These are phyloP conservation scores for Parachaetomium inaequale DNA, from an alignment of 495 filamentous ascomycete species.

Conservation along the genomic window DNA sequence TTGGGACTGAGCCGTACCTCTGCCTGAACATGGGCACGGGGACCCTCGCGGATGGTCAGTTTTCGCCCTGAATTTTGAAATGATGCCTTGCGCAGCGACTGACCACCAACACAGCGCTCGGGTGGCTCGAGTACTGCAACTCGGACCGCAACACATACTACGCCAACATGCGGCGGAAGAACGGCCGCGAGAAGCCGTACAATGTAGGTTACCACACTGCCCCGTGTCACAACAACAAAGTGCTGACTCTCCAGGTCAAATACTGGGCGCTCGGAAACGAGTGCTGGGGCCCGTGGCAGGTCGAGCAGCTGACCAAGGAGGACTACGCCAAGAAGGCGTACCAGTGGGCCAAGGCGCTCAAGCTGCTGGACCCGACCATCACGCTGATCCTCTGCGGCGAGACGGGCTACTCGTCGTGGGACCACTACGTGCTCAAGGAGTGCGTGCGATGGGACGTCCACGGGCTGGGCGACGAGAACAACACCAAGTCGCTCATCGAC, in stretches of 20 bases:
- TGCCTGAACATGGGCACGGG: conserved; percentile 72
- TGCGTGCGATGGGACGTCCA: conserved; percentile 50
- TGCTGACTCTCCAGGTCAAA: conserved; percentile 23
- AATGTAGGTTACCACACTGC: conserved; percentile 40
- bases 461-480: conserved; percentile 5
- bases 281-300: conserved; percentile 75
- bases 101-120: conserved; percentile 45
- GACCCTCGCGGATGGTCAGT: conserved; percentile 59
- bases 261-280: conserved; percentile 69
- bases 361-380: conserved; percentile 66
- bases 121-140: conserved; percentile 82
- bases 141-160: conserved; percentile 68
- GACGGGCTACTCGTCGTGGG: conserved; percentile 64
- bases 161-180: conserved; percentile 68
- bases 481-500: conserved; percentile 46
- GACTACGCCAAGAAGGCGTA: conserved; percentile 71
- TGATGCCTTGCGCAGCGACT: background rate
- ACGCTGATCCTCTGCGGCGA: conserved; percentile 68
- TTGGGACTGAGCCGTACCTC: conserved; percentile 68
- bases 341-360: conserved; percentile 80
- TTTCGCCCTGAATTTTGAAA: background rate
- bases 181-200: conserved; percentile 70
- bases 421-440: conserved; percentile 64
- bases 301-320: conserved; percentile 69
- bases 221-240: background rate